Percentiles rank a stretch among this genome's conserved stretches.
These are phyloP conservation scores for Penicillium lividum DNA, from an alignment of 495 filamentous ascomycete genomes.

Conservation along the genomic window DNA sequence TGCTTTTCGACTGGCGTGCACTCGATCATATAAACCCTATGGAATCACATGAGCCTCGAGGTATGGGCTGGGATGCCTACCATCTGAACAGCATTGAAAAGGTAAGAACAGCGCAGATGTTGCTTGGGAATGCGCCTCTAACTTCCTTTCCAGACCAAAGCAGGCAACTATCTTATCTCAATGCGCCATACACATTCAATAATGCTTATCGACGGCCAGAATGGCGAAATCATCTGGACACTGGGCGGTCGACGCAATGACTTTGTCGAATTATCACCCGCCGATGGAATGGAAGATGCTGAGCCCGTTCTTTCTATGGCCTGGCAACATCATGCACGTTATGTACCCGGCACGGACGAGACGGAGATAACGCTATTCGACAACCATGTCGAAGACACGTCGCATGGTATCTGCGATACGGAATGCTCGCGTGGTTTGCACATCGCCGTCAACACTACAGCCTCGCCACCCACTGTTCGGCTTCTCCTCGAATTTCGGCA, in stretches of 20 bases:
- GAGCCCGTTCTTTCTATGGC: slow-evolving; percentile 15
- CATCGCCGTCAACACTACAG: slow-evolving; percentile 19
- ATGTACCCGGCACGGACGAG: slow-evolving; percentile 22
- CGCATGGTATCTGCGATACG: slow-evolving; percentile 18
- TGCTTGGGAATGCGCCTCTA: background rate
- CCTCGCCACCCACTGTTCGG: slow-evolving; percentile 18
- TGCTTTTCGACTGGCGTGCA: slow-evolving; percentile 36
- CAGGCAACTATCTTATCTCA: slow-evolving; percentile 55
- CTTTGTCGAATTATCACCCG: slow-evolving; percentile 15
- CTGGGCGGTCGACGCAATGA: slow-evolving; percentile 37
- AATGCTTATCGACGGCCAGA: slow-evolving; percentile 50
- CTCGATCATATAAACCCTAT: slow-evolving; percentile 26
- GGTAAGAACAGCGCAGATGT: background rate
- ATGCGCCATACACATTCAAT: slow-evolving; percentile 50
- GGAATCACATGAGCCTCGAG: slow-evolving; percentile 14
- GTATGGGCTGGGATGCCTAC: slow-evolving; percentile 29
- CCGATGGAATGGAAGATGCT: background rate
- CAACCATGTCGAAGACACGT: slow-evolving; percentile 22
- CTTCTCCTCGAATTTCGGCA: slow-evolving; percentile 20
- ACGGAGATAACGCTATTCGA: slow-evolving; percentile 24
- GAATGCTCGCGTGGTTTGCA: slow-evolving; percentile 28
- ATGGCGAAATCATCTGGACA: slow-evolving; percentile 52
- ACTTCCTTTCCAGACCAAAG: slow-evolving; percentile 11
- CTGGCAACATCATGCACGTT: slow-evolving; percentile 28
- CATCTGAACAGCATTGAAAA: slow-evolving; percentile 31